These are phyloP conservation scores for Penicillium digitatum DNA, from an alignment of 2,329 filamentous ascomycete genomes.

Conservation along the genomic window DNA sequence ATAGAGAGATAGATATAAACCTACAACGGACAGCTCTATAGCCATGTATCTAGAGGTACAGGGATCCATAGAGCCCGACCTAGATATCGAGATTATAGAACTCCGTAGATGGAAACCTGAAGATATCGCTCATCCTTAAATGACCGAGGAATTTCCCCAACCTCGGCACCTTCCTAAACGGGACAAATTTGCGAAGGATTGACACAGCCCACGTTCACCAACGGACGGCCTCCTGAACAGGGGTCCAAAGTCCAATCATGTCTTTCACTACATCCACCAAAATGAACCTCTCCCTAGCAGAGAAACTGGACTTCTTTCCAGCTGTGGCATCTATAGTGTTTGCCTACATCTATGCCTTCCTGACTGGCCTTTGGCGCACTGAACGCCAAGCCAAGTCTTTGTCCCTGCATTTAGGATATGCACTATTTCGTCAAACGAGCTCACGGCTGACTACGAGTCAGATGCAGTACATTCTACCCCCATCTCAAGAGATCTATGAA, in stretches of 20 bases:
- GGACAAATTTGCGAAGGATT: constrained; percentile 18
- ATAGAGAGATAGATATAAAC: background rate
- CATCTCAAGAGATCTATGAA: constrained; percentile 31
- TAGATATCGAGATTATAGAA: no score
- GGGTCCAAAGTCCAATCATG: constrained; percentile 11
- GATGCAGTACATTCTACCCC: constrained; percentile 30
- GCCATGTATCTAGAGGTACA: background rate
- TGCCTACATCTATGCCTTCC: constrained; percentile 27
- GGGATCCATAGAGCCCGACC: no score
- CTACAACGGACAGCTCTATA: background rate
- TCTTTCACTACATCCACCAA: constrained; percentile 12
- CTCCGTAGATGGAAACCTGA: no score
- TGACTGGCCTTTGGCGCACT: constrained; percentile 29
- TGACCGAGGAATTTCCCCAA: background rate
- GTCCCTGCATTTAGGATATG: constrained; percentile 36
- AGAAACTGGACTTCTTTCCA: constrained; percentile 35
- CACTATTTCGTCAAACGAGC: constrained; percentile 32
- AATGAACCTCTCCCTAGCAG: constrained; percentile 25
- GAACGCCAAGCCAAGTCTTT: constrained; percentile 29
- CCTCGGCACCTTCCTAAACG: constrained; percentile 6
- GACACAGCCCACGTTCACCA: background rate
- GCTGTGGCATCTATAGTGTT: constrained; percentile 28
- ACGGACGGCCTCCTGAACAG: background rate
- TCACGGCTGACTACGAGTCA: constrained; percentile 27
- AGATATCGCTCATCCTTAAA: background rate